Percentiles rank a stretch among this genome's conserved stretches.
phyloP scores from a whole-genome alignment of 257 asterid genomes.

The Scutellaria galericulata region DNA sequence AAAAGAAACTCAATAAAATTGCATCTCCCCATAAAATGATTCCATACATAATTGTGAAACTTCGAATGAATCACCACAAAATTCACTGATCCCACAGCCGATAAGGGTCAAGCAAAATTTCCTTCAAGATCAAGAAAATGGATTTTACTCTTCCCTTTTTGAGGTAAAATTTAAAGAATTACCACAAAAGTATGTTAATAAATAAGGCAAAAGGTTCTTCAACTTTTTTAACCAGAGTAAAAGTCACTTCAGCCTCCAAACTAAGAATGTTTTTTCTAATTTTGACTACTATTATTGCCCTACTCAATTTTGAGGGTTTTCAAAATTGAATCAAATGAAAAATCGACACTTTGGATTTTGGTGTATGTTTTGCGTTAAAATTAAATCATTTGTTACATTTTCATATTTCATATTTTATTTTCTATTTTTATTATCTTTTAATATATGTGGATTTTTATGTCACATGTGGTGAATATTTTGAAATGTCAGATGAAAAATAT shows the following conservation, averaged over 20 bases:
- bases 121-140: conserved; percentile 37
- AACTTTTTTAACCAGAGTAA: conserved; percentile 30
- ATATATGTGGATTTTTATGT: too few species aligned
- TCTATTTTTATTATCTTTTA: too few species aligned
- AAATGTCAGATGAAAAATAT: too few species aligned
- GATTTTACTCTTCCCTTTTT: conserved; percentile 20
- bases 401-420: too few species aligned
- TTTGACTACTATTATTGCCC: conserved; percentile 26
- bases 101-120: conserved; percentile 37
- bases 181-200: conserved; percentile 1
- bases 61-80: conserved; percentile 31
- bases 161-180: not conserved
- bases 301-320: too few species aligned
- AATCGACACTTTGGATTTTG: too few species aligned
- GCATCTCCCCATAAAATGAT: conserved; percentile 36
- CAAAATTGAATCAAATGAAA: too few species aligned
- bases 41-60: conserved; percentile 44
- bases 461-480: too few species aligned
- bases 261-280: conserved; percentile 25
- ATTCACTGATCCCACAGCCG: conserved; percentile 27
- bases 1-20: conserved; percentile 25
- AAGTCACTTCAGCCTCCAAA: conserved; percentile 33
- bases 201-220: conserved; percentile 24
- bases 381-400: too few species aligned
- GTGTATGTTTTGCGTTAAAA: too few species aligned